Evolutionary conservation across 805 yeast species (phyloP), one percentile per base, ranked within the genome.

Genomic region (Saturnispora galanensis): DNA sequence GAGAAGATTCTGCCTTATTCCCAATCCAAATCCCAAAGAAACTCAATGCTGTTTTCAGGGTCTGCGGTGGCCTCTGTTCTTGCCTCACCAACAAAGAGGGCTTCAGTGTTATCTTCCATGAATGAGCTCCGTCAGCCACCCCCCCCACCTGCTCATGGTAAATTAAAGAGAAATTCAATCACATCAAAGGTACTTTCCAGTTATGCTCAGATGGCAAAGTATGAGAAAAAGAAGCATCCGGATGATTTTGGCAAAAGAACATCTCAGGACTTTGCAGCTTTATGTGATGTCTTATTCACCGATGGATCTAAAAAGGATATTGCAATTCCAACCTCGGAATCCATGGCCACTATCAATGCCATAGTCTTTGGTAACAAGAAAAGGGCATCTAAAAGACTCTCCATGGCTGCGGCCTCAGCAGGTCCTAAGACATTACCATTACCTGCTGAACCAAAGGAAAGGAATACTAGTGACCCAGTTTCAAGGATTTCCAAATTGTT

Each of bases 161-260:
- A 56, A 32, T 64, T 67, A 48, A 76, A 81, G 56, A 72, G 89
- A 54, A 81, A 81, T 49, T 81, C 89, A 1, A 77, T 83, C 37
- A 82, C 90, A 0, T 68, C 85, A 35, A 82, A 79, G 55, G 60
- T 83, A 49, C 71, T 83, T 47, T 74, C 87, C 1, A 78, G 87
- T 0, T 83, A 83, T 60, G 86, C 90, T 31, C 81, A 78, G 56
- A 64, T 83, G 48, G 71, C 85, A 3, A 71, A 71, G 38, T 46
- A 53, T 31, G 65, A 62, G 13, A 69, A 73, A 35, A 76, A 85
- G 78, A 83, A 78, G 53, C 74, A 74, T 53, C 74, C 81, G 61
- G 84, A 81, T 54, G 77, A 74, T 54, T 85, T 79, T 58, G 79
- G 87, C 5, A 81, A 76, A 62, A 71, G 93, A 61, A 81, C 89